Evolutionary conservation across 225 moss, liverwort and hornwort genomes (phyloP), one percentile per base, ranked within the genome.

Genomic region (Physcomitrium patens): DNA sequence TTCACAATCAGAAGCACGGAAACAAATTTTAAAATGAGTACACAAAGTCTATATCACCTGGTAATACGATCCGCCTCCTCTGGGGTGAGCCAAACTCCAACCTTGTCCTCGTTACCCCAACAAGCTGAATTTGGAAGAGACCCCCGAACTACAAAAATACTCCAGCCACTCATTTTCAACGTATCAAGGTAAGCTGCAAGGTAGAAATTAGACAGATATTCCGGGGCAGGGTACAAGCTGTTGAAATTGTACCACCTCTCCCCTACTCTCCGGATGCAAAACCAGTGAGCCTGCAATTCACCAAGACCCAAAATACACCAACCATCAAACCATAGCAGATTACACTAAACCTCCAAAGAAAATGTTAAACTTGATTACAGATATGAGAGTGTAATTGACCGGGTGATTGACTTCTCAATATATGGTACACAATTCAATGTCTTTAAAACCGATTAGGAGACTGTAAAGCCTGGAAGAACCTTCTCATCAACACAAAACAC

Each of bases 231-330:
- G 72, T 90, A 90, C 73, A 90, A 83, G 59, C 87, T 90, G 77
- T 90, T 90, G 31, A 90, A 90, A 52, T 90, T 90, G 61, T 85
- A 90, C 90, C 90, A 90, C 72, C 71, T 82, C 22, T 78, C 76
- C 52, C 78, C 90, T 60, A 90, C 87, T 83, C 77, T 90, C 49
- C 87, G 90, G 53, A 90, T 90, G 70, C 85, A 82, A 56, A 90
- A 90, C 87, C 90, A 90, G 48, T 90, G 87, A 54, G 85, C 87
- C 87, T 90, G 51, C 78, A 80, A 43, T 65, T 41, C 17, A 60
- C 10, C 61, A 75, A 48, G 41, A 68, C 73, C 60, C 68, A 71
- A 11, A 48, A 20, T 23, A 5, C 41, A 73, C 65, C 48, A 37
- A 11, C 52, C 18, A 31, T 83, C 17, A 73, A 52, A 37, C 7